Evolutionary conservation across 805 yeast species (phyloP).

Genomic region (Saccharomycopsis fodiens): DNA sequence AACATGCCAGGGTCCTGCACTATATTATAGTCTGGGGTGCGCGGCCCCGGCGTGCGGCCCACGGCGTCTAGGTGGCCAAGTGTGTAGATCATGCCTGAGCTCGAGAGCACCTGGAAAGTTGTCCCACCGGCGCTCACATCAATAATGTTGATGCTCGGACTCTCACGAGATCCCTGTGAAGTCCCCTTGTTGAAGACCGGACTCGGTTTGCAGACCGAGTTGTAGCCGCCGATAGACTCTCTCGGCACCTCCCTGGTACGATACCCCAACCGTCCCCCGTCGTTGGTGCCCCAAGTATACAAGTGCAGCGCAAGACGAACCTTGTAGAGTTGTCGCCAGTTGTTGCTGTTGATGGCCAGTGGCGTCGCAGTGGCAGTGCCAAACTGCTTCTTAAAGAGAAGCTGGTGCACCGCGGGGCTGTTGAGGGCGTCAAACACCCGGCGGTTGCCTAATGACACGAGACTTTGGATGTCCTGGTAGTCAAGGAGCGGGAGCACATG

Average conservation of each 20-base stretch:
- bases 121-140: constrained; percentile 61
- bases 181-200: background rate
- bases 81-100: constrained; percentile 46
- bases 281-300: constrained; percentile 14
- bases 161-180: background rate
- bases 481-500: constrained; percentile 15
- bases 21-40: constrained; percentile 29
- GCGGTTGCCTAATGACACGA: constrained; percentile 1
- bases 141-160: background rate
- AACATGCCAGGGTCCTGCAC: constrained; percentile 22
- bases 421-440: background rate
- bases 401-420: constrained; percentile 6
- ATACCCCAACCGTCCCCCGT: constrained; percentile 9
- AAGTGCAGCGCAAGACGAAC: constrained; percentile 1
- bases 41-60: constrained; percentile 33
- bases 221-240: constrained; percentile 1
- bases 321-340: constrained; percentile 10
- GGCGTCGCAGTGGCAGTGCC: constrained; percentile 7
- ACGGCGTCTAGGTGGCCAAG: constrained; percentile 33
- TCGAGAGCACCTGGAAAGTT: constrained; percentile 50
- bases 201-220: background rate
- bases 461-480: constrained; percentile 5
- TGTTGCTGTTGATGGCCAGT: background rate
- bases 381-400: constrained; percentile 12
- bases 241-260: constrained; percentile 1